These are phyloP conservation scores for Peterozyma toletana DNA, from an alignment of 805 yeast genomes.

Conservation along the genomic window DNA sequence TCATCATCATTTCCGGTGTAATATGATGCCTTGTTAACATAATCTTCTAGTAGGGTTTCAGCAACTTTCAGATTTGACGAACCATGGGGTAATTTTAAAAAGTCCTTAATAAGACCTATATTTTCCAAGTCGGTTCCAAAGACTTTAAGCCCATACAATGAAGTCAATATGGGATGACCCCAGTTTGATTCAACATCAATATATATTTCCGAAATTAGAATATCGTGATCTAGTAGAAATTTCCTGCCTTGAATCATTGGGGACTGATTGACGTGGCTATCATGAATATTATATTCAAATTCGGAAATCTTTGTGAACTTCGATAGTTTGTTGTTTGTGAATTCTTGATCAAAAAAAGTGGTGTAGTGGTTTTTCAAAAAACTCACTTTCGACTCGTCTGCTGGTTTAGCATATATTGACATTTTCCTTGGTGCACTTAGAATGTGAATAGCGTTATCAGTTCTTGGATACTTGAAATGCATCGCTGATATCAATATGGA, in stretches of 20 bases:
- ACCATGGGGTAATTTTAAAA: not conserved
- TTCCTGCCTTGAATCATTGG: conserved; percentile 1
- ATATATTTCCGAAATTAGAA: conserved; percentile 1
- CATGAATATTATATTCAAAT: conserved; percentile 6
- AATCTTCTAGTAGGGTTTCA: not conserved
- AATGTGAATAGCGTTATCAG: conserved; percentile 4
- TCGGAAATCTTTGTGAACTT: conserved; percentile 3
- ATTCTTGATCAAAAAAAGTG: conserved; percentile 3
- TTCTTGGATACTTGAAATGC: conserved; percentile 6
- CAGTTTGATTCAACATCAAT: conserved; percentile 8
- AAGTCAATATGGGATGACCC: conserved; percentile 7
- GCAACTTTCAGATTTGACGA: conserved; percentile 2
- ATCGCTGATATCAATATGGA: conserved; percentile 3
- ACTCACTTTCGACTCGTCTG: not conserved
- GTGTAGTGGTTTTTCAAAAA: not conserved
- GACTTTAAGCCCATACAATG: conserved; percentile 6
- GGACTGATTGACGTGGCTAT: conserved; percentile 4
- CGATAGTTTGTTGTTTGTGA: not conserved
- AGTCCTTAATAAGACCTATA: conserved; percentile 1
- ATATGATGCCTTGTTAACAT: conserved; percentile 4
- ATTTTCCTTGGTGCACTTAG: conserved; percentile 6
- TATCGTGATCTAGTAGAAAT: no score
- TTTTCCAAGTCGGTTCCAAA: conserved; percentile 7
- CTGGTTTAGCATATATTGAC: conserved; percentile 7
- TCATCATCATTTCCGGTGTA: not conserved